These are phyloP conservation scores for Sporothrix inflata DNA, from an alignment of 2,329 filamentous ascomycete genomes.

Conservation along the genomic window DNA sequence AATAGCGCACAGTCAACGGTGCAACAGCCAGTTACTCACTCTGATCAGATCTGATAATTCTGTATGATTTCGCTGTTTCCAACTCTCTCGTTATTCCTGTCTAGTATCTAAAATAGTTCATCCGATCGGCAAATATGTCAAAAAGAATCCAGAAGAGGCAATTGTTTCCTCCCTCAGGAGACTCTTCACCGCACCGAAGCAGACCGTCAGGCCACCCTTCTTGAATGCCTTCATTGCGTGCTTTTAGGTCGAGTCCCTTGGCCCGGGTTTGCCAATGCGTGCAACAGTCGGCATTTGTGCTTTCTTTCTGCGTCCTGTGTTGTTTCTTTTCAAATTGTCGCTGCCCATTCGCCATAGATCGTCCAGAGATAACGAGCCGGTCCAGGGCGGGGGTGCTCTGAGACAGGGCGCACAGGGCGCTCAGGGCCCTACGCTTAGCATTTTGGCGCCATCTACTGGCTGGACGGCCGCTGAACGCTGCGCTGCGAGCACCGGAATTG, in stretches of 20 bases:
- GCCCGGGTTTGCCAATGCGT: not conserved
- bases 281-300: not conserved
- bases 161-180: not conserved
- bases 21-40: not conserved
- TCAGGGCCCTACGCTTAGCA: not conserved
- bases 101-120: not conserved
- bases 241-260: not conserved
- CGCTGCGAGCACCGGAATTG: not conserved
- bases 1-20: not conserved
- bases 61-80: not conserved
- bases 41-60: constrained; percentile 16
- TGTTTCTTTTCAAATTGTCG: not conserved
- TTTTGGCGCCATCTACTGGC: constrained; percentile 15
- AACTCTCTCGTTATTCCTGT: not conserved
- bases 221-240: not conserved
- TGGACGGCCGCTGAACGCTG: not conserved
- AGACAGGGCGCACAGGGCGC: constrained; percentile 11
- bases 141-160: not conserved
- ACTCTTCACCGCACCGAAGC: not conserved
- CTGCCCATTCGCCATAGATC: constrained; percentile 29
- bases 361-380: constrained; percentile 27
- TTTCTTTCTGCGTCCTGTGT: not conserved
- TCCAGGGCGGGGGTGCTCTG: not conserved
- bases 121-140: not conserved
- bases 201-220: not conserved